These are phyloP conservation scores for Phytophthora ramorum DNA, from an alignment of 352 stramenopile species.

Conservation along the genomic window DNA sequence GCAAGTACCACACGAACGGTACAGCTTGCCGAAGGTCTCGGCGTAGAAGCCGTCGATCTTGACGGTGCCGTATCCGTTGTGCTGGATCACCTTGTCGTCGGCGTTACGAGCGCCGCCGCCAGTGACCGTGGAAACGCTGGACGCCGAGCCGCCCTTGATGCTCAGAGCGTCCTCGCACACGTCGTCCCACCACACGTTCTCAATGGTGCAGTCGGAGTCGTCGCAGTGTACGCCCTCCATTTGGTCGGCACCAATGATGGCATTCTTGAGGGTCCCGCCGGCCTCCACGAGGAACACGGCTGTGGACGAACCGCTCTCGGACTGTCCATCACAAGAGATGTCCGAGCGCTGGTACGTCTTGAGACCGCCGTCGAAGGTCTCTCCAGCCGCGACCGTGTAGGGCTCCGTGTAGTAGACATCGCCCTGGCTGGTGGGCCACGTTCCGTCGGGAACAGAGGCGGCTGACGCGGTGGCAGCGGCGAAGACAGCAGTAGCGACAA, in stretches of 20 bases:
- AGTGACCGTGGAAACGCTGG: slow-evolving; percentile 39
- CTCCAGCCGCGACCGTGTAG: slow-evolving; percentile 44
- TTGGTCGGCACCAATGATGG: slow-evolving; percentile 58
- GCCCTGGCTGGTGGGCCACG: slow-evolving; percentile 30
- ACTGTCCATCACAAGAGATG: slow-evolving; percentile 45
- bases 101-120: slow-evolving; percentile 48
- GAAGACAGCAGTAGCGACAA: slow-evolving; percentile 3
- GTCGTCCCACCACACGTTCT: slow-evolving; percentile 66
- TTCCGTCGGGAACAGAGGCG: slow-evolving; percentile 31
- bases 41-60: slow-evolving; percentile 56
- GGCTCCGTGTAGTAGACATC: slow-evolving; percentile 31
- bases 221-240: slow-evolving; percentile 56
- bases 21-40: slow-evolving; percentile 52
- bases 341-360: slow-evolving; percentile 66
- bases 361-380: slow-evolving; percentile 57
- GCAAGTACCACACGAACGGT: slow-evolving; percentile 28
- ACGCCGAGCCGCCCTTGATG: slow-evolving; percentile 48
- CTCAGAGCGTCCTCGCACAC: slow-evolving; percentile 55
- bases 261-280: slow-evolving; percentile 57
- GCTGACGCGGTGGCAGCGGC: slow-evolving; percentile 7
- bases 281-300: slow-evolving; percentile 50
- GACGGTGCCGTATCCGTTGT: slow-evolving; percentile 28
- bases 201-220: slow-evolving; percentile 47
- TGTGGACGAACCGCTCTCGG: slow-evolving; percentile 31
- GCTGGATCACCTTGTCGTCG: slow-evolving; percentile 50